phyloP scores from a whole-genome alignment of 257 asterid species.

The Fraxinus pennsylvanica region DNA sequence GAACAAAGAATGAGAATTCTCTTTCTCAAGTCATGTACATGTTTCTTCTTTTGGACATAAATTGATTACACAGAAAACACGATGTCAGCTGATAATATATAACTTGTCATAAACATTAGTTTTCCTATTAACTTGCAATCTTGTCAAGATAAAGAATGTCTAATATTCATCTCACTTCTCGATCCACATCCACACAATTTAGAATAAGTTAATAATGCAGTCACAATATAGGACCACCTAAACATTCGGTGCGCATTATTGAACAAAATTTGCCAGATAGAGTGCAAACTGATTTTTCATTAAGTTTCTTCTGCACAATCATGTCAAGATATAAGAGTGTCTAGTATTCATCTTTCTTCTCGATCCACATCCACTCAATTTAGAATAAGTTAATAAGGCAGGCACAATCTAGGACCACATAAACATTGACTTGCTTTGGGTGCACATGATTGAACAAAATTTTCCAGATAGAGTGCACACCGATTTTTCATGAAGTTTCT shows the following conservation, averaged over 20 bases:
- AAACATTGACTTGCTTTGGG: not conserved
- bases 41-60: not conserved
- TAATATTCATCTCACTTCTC: not conserved
- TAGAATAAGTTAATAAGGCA: not conserved
- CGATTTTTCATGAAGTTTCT: conserved; percentile 1
- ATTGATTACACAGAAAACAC: not conserved
- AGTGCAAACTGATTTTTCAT: not conserved
- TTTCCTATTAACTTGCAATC: not conserved
- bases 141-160: conserved; percentile 1
- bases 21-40: not conserved
- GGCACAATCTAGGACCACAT: not conserved
- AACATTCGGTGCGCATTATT: not conserved
- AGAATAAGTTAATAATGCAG: not conserved
- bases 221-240: not conserved
- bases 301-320: not conserved
- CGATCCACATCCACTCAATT: not conserved
- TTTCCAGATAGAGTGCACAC: not conserved
- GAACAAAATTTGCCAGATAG: not conserved
- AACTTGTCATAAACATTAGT: not conserved
- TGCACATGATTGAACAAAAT: not conserved
- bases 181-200: not conserved
- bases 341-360: not conserved
- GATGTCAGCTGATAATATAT: not conserved
- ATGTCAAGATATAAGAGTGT: not conserved
- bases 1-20: not conserved